These are phyloP conservation scores for Trichaptum fuscoviolaceum DNA, from an alignment of 768 basidiomycete genomes.

Conservation along the genomic window DNA sequence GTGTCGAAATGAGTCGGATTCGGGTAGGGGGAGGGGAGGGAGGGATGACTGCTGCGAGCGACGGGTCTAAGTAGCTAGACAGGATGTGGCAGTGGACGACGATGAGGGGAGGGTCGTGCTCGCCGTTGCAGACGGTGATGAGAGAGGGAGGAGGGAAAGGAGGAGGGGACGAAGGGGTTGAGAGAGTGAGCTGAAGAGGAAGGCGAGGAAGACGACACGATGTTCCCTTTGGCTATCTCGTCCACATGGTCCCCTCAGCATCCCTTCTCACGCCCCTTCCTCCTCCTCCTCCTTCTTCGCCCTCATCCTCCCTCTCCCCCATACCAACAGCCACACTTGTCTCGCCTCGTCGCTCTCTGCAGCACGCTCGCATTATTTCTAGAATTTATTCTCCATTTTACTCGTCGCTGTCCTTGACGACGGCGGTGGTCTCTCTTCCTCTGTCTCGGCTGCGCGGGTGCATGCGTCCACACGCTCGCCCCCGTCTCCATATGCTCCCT, in stretches of 20 bases:
- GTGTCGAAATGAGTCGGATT: not conserved
- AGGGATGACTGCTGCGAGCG: not conserved
- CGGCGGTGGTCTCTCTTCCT: not conserved
- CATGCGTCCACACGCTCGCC: not conserved
- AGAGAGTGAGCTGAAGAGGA: not conserved
- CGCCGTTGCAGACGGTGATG: not conserved
- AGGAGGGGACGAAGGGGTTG: not conserved
- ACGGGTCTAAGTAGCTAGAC: too few relatives aligned
- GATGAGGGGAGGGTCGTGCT: too few relatives aligned
- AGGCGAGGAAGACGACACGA: not conserved
- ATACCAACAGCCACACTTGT: not conserved
- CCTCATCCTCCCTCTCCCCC: not conserved
- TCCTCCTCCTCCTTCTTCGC: not conserved
- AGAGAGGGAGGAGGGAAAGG: not conserved
- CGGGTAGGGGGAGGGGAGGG: too few relatives aligned
- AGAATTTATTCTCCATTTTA: not conserved
- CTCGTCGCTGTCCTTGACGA: not conserved
- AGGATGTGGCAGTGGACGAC: not conserved
- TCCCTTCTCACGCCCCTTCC: not conserved
- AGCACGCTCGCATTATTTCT: not conserved
- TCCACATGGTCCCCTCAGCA: not conserved
- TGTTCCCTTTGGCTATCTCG: not conserved
- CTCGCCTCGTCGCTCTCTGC: not conserved
- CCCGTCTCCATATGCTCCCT: not conserved
- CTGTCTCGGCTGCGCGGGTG: not conserved